Evolutionary conservation across 148 eudicot species (phyloP).

Genomic region (Nepenthes mirabilis): DNA sequence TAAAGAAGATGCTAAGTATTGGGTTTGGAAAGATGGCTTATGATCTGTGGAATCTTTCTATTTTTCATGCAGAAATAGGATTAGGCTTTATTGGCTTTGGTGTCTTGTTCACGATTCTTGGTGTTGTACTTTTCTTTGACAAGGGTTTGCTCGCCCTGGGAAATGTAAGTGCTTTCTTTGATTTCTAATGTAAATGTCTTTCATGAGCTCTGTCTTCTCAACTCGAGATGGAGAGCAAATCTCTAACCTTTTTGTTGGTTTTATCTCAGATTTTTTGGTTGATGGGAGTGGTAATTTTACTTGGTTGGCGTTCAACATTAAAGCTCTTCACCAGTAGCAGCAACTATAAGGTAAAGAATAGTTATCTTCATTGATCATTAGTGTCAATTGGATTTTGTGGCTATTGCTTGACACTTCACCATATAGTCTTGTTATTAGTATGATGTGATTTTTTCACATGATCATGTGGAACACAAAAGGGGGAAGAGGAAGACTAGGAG

Average conservation of each 20-base stretch:
- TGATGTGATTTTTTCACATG: too few relatives aligned
- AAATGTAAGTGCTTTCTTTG: conserved; percentile 27
- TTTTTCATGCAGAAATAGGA: conserved; percentile 33
- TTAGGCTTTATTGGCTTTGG: conserved; percentile 49
- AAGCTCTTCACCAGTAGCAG: conserved; percentile 29
- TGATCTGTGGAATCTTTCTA: too few relatives aligned
- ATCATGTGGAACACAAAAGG: too few relatives aligned
- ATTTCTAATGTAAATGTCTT: conserved; percentile 24
- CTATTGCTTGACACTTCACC: too few relatives aligned
- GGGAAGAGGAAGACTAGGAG: too few relatives aligned
- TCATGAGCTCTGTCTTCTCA: background rate
- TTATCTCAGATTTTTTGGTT: conserved; percentile 33
- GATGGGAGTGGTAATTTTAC: conserved; percentile 32
- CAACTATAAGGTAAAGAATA: conserved; percentile 36
- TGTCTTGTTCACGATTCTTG: conserved; percentile 39
- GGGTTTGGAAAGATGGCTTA: too few relatives aligned
- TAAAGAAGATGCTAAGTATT: too few relatives aligned
- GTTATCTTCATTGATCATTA: background rate
- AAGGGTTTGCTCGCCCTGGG: conserved; percentile 54
- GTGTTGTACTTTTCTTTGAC: conserved; percentile 41
- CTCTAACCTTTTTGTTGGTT: background rate
- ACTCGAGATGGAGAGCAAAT: background rate
- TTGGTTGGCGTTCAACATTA: conserved; percentile 41
- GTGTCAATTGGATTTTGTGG: too few relatives aligned
- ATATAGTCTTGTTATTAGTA: too few relatives aligned